Evolutionary conservation across 2,329 filamentous ascomycete genomes (phyloP).

Genomic region (Neonectria faginata): DNA sequence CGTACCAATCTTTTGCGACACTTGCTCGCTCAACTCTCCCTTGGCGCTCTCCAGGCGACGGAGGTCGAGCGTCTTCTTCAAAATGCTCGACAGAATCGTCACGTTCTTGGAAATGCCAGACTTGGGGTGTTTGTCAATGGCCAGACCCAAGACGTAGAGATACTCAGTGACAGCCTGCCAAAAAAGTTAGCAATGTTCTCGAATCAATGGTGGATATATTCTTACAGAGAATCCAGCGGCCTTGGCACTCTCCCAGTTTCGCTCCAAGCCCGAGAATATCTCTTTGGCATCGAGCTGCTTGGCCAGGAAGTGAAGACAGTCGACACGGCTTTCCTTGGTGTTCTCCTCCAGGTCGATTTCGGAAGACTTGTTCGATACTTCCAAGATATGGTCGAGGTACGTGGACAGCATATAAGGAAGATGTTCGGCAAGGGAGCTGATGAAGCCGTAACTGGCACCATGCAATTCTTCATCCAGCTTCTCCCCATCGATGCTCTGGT

Average conservation of each 20-base stretch:
- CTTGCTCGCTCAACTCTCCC: conserved; percentile 58
- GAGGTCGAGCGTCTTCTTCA: conserved; percentile 72
- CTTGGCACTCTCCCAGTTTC: conserved; percentile 77
- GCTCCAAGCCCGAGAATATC: conserved; percentile 78
- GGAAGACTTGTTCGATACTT: conserved; percentile 79
- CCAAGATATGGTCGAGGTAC: conserved; percentile 78
- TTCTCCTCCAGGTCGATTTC: conserved; percentile 70
- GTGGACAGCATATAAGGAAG: conserved; percentile 90
- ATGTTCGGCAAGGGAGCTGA: conserved; percentile 83
- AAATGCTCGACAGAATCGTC: conserved; percentile 72
- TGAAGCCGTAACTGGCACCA: conserved; percentile 83
- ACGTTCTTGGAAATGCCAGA: conserved; percentile 81
- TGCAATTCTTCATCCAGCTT: conserved; percentile 74
- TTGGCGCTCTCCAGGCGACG: conserved; percentile 67
- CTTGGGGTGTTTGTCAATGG: conserved; percentile 84
- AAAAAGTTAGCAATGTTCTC: conserved; percentile 45
- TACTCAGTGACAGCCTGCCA: conserved; percentile 74
- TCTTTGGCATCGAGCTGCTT: conserved; percentile 81
- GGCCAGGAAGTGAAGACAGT: conserved; percentile 80
- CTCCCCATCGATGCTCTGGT: conserved; percentile 67
- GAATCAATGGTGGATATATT: conserved; percentile 17
- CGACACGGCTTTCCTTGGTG: conserved; percentile 72
- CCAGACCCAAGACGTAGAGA: conserved; percentile 75
- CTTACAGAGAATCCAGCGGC: conserved; percentile 72
- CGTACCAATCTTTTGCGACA: conserved; percentile 62